Evolutionary conservation across 768 basidiomycete species (phyloP).

Genomic region (Lactarius trivialis): DNA sequence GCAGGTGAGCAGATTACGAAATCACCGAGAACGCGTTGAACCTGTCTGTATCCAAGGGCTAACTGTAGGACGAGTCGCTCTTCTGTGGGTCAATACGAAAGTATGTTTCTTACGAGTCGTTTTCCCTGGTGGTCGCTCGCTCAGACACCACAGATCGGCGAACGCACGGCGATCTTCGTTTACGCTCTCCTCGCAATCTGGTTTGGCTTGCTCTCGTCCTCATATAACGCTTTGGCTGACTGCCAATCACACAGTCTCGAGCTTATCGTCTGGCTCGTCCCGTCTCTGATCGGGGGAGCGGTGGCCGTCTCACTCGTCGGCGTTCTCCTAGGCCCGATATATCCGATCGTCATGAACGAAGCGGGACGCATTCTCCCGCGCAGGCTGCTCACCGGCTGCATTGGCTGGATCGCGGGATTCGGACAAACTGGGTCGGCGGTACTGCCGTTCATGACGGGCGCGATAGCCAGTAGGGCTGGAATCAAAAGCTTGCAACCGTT

Average conservation of each 20-base stretch:
- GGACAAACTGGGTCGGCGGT: constrained; percentile 46
- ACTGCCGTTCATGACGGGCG: constrained; percentile 47
- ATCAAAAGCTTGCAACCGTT: constrained; percentile 43
- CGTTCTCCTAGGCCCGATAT: constrained; percentile 43
- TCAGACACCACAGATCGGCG: constrained; percentile 30
- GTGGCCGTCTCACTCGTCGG: constrained; percentile 51
- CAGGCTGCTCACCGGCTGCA: constrained; percentile 35
- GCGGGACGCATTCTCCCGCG: constrained; percentile 39
- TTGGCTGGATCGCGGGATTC: constrained; percentile 49
- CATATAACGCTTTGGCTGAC: background rate
- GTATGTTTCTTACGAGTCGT: constrained; percentile 24
- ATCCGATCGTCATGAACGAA: constrained; percentile 39
- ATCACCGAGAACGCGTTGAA: background rate
- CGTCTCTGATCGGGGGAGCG: constrained; percentile 46
- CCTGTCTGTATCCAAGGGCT: constrained; percentile 31
- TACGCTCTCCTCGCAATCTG: constrained; percentile 35
- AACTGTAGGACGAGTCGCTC: constrained; percentile 45
- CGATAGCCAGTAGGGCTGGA: constrained; percentile 37
- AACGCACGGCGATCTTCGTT: constrained; percentile 32
- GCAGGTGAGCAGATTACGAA: constrained; percentile 28
- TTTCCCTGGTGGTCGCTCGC: background rate
- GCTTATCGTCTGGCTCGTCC: constrained; percentile 52
- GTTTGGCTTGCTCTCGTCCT: constrained; percentile 26
- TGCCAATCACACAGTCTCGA: constrained; percentile 39
- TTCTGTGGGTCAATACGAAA: constrained; percentile 45